Evolutionary conservation across 768 basidiomycete genomes (phyloP), one percentile per base, ranked within the genome.

Genomic region (Pleurotus cornucopiae): DNA sequence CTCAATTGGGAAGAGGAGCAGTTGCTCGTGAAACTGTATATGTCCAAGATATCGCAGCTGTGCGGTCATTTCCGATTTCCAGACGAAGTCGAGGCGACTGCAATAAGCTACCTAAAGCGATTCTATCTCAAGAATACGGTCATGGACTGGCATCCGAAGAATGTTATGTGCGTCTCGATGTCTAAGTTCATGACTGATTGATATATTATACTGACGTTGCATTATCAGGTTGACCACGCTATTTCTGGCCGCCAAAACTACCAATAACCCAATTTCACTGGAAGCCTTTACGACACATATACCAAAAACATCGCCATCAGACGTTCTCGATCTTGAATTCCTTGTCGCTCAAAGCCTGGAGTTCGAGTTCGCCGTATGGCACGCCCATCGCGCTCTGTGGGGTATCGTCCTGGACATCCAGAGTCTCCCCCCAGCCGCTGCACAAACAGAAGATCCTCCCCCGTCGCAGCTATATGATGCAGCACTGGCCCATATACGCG

Each of bases 81-180:
- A 0, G 92, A 96, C 63, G 87, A 93, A 64, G 93, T 98, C 5
- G 91, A 95, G 69, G 91, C 93, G 0, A 98, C 96, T 3, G 94
- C 94, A 0, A 80, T 91, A 56, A 86, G 82, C 55, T 99, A 97
- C 70, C 75, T 99, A 62, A 98, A 98, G 69, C 81, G 97, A 3
- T 99, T 99, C 71, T 99, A 98, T 67, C 80, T 98, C 55, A 89
- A 89, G 73, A 98, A 98, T 66, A 98, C 95, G 2, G 93, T 94
- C 53, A 98, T 98, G 94, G 97, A 98, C 67, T 98, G 93, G 88
- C 97, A 98, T 73, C 97, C 97, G 0, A 96, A 95, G 72, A 94
- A 92, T 65, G 92, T 99, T 64, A 99, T 99, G 97, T 97, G 65
- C 48, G 87, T 70, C 6, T 11, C n/a, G 39, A 37, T 51, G 34